Evolutionary conservation across 345 rosid genomes (phyloP).

Genomic region (Toxicodendron radicans): DNA sequence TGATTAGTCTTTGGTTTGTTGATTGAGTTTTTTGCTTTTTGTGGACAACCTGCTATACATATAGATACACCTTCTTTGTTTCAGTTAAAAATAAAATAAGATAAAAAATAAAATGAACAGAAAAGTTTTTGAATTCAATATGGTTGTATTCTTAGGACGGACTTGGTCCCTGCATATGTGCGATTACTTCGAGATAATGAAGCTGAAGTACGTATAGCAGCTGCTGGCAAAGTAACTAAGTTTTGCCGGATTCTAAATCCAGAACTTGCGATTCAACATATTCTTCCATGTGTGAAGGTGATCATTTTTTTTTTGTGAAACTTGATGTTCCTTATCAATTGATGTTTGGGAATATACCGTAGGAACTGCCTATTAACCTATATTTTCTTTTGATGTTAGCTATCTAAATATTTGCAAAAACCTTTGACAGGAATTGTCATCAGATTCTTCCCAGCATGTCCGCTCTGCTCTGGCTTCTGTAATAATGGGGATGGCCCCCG

Average conservation of each 20-base stretch:
- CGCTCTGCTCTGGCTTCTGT: conserved; percentile 98
- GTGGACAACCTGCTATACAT: too few species aligned
- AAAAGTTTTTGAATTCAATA: not conserved
- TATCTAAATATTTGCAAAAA: conserved; percentile 17
- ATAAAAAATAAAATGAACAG: too few species aligned
- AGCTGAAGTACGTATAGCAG: conserved; percentile 98
- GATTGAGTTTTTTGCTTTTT: not conserved
- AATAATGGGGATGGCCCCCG: conserved; percentile 99
- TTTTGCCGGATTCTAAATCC: conserved; percentile 87
- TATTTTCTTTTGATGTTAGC: conserved; percentile 8
- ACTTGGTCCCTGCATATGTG: conserved; percentile 92
- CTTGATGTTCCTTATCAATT: not conserved
- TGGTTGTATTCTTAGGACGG: conserved; percentile 47
- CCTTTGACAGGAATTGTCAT: conserved; percentile 71
- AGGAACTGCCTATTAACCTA: not conserved
- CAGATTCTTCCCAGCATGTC: conserved; percentile 97
- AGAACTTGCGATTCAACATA: conserved; percentile 77
- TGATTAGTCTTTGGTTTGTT: conserved; percentile 2
- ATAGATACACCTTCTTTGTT: too few species aligned
- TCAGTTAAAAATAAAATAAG: too few species aligned
- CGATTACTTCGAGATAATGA: conserved; percentile 93
- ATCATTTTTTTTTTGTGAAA: conserved; percentile 1
- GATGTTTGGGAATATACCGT: conserved; percentile 1
- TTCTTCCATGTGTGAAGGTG: conserved; percentile 96
- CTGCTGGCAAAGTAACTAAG: conserved; percentile 94